Percentiles rank a stretch among this genome's conserved stretches.
These are phyloP conservation scores for Gossypium laxum DNA, from an alignment of 441 rosid species.

Conservation along the genomic window DNA sequence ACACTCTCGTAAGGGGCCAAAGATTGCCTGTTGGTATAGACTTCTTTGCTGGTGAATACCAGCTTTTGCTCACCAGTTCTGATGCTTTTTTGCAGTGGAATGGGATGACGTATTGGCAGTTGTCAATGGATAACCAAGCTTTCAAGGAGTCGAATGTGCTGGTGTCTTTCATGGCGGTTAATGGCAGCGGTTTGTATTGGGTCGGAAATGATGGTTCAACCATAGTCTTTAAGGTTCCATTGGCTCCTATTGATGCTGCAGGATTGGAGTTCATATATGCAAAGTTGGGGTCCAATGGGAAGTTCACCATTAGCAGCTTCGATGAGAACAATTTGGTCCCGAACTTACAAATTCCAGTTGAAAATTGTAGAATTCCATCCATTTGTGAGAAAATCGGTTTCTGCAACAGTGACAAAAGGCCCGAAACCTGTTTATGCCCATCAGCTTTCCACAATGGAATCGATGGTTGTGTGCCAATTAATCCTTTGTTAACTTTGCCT, in stretches of 20 bases:
- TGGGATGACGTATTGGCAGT: constrained; percentile 55
- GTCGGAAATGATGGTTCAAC: constrained; percentile 45
- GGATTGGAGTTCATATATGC: constrained; percentile 18
- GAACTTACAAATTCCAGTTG: constrained; percentile 42
- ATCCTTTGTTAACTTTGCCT: constrained; percentile 35
- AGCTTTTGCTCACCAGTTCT: constrained; percentile 28
- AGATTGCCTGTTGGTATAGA: constrained; percentile 26
- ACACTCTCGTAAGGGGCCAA: constrained; percentile 65
- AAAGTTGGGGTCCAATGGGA: constrained; percentile 46
- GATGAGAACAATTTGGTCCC: constrained; percentile 21
- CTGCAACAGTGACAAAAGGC: constrained; percentile 24
- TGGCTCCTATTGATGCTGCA: constrained; percentile 14
- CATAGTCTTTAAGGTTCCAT: constrained; percentile 29
- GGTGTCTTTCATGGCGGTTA: constrained; percentile 42
- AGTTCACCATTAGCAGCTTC: constrained; percentile 35
- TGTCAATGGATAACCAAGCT: constrained; percentile 47
- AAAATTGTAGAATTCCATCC: constrained; percentile 47
- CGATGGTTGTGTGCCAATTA: constrained; percentile 44
- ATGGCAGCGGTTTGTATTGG: constrained; percentile 43
- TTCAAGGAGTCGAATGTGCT: constrained; percentile 28
- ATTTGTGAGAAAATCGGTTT: constrained; percentile 50
- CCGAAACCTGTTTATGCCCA: constrained; percentile 52
- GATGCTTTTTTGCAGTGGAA: constrained; percentile 51
- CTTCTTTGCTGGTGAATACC: constrained; percentile 52
- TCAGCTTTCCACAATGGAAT: constrained; percentile 27